Percentiles rank a stretch among this genome's conserved stretches.
These are phyloP conservation scores for Phycomyces nitens DNA, from an alignment of 192 early-diverging fungal species.

Conservation along the genomic window DNA sequence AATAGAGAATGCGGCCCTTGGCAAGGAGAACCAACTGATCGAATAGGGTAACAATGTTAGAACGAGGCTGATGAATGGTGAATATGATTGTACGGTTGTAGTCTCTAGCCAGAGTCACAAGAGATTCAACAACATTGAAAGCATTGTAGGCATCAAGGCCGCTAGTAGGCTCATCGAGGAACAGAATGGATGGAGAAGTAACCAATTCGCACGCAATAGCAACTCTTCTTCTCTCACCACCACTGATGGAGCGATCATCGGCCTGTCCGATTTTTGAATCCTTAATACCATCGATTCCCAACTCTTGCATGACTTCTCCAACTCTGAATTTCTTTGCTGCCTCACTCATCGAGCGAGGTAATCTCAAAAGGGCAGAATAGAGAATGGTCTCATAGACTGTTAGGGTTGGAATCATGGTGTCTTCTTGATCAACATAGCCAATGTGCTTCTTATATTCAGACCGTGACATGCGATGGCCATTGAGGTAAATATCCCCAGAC, in stretches of 20 bases:
- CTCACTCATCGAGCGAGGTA: conserved; percentile 69
- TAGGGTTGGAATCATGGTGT: conserved; percentile 48
- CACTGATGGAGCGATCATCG: conserved; percentile 78
- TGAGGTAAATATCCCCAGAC: conserved; percentile 73
- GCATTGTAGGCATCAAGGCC: conserved; percentile 92
- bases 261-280: conserved; percentile 74
- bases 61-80: conserved; percentile 94
- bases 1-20: conserved; percentile 79
- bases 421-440: conserved; percentile 71
- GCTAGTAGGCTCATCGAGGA: conserved; percentile 81
- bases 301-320: conserved; percentile 77
- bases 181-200: conserved; percentile 86
- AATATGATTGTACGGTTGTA: conserved; percentile 80
- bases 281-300: conserved; percentile 81
- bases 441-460: conserved; percentile 68
- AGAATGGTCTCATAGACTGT: conserved; percentile 81
- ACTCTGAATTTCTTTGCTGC: conserved; percentile 69
- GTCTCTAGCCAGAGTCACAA: conserved; percentile 72
- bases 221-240: conserved; percentile 91
- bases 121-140: conserved; percentile 89
- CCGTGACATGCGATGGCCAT: conserved; percentile 64
- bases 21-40: conserved; percentile 85
- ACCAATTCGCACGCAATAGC: conserved; percentile 93
- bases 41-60: conserved; percentile 88
- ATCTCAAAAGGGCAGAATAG: conserved; percentile 81